Percentiles rank a stretch among this genome's conserved stretches.
phyloP scores from a whole-genome alignment of 345 rosid genomes.

The Euclidium syriacum region DNA sequence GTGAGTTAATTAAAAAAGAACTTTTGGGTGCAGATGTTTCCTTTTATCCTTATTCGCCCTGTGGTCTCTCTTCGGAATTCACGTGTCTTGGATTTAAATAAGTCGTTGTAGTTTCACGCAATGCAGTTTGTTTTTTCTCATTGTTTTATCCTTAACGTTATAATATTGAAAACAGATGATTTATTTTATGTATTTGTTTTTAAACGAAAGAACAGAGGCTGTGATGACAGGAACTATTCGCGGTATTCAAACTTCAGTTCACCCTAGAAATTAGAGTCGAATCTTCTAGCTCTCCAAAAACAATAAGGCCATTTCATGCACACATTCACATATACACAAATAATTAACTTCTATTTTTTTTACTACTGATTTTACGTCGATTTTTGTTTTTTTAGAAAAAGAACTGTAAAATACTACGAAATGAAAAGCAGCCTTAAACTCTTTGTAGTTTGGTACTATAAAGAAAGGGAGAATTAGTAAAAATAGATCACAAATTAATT shows the following conservation, averaged over 20 bases:
- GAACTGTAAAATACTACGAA: no score
- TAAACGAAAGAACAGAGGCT: conserved; percentile 17
- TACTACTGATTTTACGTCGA: no score
- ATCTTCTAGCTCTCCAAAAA: conserved; percentile 27
- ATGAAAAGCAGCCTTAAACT: no score
- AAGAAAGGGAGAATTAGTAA: no score
- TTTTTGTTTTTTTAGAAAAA: no score
- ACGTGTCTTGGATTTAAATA: conserved; percentile 27
- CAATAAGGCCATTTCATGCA: conserved; percentile 19
- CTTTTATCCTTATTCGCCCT: conserved; percentile 30
- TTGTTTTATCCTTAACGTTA: conserved; percentile 32
- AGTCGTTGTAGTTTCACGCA: conserved; percentile 31
- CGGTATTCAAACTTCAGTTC: conserved; percentile 28
- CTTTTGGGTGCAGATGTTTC: conserved; percentile 32
- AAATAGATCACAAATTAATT: no score
- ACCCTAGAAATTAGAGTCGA: conserved; percentile 24
- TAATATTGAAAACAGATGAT: conserved; percentile 20
- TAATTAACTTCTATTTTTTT: no score
- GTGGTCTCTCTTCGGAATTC: conserved; percentile 32
- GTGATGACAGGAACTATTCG: conserved; percentile 15
- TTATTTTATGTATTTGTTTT: neutral
- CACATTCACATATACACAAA: neutral
- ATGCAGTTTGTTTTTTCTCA: conserved; percentile 30
- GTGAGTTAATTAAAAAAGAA: conserved; percentile 24
- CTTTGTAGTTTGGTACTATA: no score